Base-by-base conservation (phyloP, 176 grass and related monocot species). In the Triticum monococcum region DNA sequence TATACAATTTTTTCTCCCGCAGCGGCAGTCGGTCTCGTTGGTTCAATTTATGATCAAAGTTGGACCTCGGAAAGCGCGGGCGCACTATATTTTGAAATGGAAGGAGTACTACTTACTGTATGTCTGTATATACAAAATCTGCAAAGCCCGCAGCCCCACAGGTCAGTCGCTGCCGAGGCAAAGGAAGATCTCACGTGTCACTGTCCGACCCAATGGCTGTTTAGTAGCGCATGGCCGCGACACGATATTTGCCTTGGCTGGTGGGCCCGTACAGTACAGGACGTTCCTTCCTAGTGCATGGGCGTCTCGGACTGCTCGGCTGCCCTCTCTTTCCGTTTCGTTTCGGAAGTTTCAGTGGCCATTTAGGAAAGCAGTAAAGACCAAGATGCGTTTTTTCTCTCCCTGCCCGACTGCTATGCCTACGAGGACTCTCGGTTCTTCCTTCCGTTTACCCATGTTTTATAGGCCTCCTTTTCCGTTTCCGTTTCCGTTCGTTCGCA, bases 291-390 rank as follows among this genome's bases (percentile, higher is more conserved):
- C 14, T 52, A 46, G 33, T 30, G 50, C 35, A 10, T 30, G 79
- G 63, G 50, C 64, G 2, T 32, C 36, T 37, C 36, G 36, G 36
- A 37, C 36, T 37, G 7, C 64, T 36, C 4, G 14, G 48, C 48
- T 52, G 5, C 48, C 48, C 14, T 50, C 46, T 17, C 5, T 43
- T 38, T 12, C 60, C 60, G 72, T 68, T 87, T 59, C 67, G 45
- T 91, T 64, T 18, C 59, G 68, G 75, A 91, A 84, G 85, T 87
- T 91, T 84, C 75, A 60, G 88, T 52, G 52, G 7, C 9, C 50
- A 63, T 71, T 78, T 57, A 85, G 43, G 61, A 79, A 79, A 73
- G 74, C 64, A 59, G 23, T 69, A 64, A 66, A 79, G 73, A 16
- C 41, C 41, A 18, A 25, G 54, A 90, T 64, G 84, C 66, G 65